Evolutionary conservation across 345 rosid species (phyloP), one percentile per base, ranked within the genome.

Genomic region (Syzygium oleosum): DNA sequence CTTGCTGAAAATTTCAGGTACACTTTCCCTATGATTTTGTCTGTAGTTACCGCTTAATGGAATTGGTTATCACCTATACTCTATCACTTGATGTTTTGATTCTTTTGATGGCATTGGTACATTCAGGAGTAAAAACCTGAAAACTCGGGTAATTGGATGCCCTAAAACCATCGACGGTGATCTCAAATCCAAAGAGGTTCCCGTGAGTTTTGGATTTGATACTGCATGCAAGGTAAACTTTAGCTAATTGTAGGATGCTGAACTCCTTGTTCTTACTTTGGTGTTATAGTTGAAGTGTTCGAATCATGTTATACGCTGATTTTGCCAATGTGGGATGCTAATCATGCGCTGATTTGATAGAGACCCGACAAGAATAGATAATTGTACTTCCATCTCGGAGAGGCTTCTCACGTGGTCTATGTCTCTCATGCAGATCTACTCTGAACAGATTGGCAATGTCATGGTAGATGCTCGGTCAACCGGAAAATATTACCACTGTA

Each of bases 161-260:
- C 99, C 99, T 59, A 98, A 98, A 91, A 98, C 99, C 61, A 98
- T 98, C 86, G 99, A 98, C 91, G 99, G 99, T 90, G 99, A 98
- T 91, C 92, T 98, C 93, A 98, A 97, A 92, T 93, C 95, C 95
- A 95, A 98, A 91, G 99, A 98, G 92, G 99, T 97, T 88, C 99
- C 99, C 8, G 55, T 95, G 80, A 98, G 99, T 94, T 98, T 98
- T 90, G 99, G 99, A 83, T 98, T 98, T 59, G 99, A 98, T 87
- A 98, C 99, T n/a, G 99, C 99, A 85, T 98, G 99, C 98, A 98
- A 94, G 99, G 99, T 98, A 91, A 90, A 63, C 77, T 55, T 84
- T 85, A 59, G 13, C 80, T 13, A 25, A 17, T 27, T 34, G 58
- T 61, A 46, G 8, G 63, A 68, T 77, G 80, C 55, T 53, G 56